Evolutionary conservation across 1,139 yeast genomes (phyloP), one percentile per base, ranked within the genome.

Genomic region (Saccharomyces hybrid): DNA sequence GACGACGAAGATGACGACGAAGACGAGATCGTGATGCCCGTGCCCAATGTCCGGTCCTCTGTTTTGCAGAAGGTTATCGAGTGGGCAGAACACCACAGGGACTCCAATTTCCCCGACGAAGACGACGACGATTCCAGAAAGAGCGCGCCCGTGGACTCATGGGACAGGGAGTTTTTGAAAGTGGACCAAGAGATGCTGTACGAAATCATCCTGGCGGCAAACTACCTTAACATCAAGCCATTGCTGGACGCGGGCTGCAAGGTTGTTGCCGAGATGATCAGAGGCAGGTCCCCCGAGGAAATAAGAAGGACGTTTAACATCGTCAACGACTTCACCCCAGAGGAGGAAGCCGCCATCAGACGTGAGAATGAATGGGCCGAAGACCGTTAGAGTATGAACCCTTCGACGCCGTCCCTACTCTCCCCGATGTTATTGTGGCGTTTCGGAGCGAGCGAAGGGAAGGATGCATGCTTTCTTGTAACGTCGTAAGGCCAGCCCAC

Each of bases 361-460:
- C 83, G 97, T 67, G 99, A 93, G 73, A 93, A 93, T 70, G 99
- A 93, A 72, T 93, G 99, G 99, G 99, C 99, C 26, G 99, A 93
- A 72, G 99, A 93, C 72, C 90, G 97, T 69, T 90, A 71, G 44
- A 9, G n/a, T 38, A 19, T 24, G 7, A 4, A 4, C 9, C 11
- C 44, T 38, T 19, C 26, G 4, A 38, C 19, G 44, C 26, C 9
- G 12, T 38, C 24, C 11, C 5, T n/a, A 2, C 12, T 38, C 26
- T 16, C 14, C 19, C 44, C 11, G 26, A 38, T 38, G n/a, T 9
- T 38, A 38, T 19, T 38, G 24, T 19, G 26, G n/a, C 44, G 19
- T 38, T 38, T 38, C n/a, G 19, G 26, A 38, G 12, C 24, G 11
- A 19, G 24, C 5, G 4, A 19, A 12, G n/a, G 6, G 9, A 16